A percentile compares a stretch with the other conserved stretches of the same genome.
phyloP scores from a whole-genome alignment of 495 filamentous ascomycete genomes.

The Staphylotrichum tortipilum region DNA sequence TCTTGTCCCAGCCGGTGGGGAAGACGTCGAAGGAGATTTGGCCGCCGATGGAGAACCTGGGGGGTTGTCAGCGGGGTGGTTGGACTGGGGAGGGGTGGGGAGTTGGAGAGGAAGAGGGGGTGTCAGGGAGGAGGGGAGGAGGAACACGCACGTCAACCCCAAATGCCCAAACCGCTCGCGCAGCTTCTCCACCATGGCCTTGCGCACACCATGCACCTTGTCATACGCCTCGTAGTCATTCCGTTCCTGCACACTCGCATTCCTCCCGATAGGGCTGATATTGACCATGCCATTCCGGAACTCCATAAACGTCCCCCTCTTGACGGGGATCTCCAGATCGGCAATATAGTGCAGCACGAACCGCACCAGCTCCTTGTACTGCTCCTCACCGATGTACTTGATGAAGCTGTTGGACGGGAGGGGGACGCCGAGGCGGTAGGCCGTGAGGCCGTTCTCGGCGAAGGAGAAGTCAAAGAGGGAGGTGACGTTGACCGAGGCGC shows the following conservation, averaged over 20 bases:
- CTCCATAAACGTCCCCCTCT: conserved; percentile 93
- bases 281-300: conserved; percentile 98
- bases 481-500: conserved; percentile 52
- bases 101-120: conserved; percentile 1
- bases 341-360: conserved; percentile 86
- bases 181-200: conserved; percentile 61
- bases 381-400: conserved; percentile 80
- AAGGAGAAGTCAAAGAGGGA: conserved; percentile 94
- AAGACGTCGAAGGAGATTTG: conserved; percentile 99
- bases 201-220: conserved; percentile 61
- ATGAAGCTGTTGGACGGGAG: conserved; percentile 79
- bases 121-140: background rate
- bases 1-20: conserved; percentile 96
- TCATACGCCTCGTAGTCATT: conserved; percentile 74
- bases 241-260: conserved; percentile 72
- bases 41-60: conserved; percentile 83
- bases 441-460: conserved; percentile 87
- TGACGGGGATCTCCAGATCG: conserved; percentile 77
- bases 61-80: too few relatives aligned
- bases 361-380: conserved; percentile 79
- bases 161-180: conserved; percentile 73
- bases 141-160: conserved; percentile 65
- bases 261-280: conserved; percentile 82
- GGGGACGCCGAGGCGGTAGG: conserved; percentile 67
- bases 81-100: too few relatives aligned